Evolutionary conservation across 164 flowering plant genomes (phyloP), one percentile per base, ranked within the genome.

Genomic region (Magnolia kwangsiensis): DNA sequence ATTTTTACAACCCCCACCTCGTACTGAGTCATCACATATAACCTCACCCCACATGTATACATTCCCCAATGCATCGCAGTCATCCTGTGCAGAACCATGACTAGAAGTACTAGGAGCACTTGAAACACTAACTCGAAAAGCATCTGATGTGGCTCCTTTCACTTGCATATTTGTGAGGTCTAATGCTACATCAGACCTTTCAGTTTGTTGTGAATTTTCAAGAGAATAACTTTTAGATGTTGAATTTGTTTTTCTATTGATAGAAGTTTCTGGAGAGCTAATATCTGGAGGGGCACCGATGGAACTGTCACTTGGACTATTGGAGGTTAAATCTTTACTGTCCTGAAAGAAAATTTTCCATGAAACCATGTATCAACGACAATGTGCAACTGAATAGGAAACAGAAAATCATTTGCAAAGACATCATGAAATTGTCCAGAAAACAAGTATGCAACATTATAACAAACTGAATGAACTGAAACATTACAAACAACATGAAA

Each of bases 71-170:
- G 86, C 86, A 79, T 84, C 86, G 75, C 81, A 84, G 75, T 84
- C 84, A 74, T 81, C 84, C 73, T 77, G 86, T 27, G 84, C 82
- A 73, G 85, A 83, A 65, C 86, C 82, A 73, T 81, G 86, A 76
- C 84, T 83, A 63, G 86, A 84, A 31, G 86, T 79, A 77, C 86
- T 84, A 19, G 84, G 84, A 21, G 84, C 86, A 81, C 86, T 84
- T 75, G 86, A 84, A 71, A 84, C 86, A 79, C 86, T 84, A 66
- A 84, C 86, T 23, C 86, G 82, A 64, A 79, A 81, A 75, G 73
- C 79, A 71, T 84, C 86, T 73, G 82, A 84, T 73, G 69, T 49
- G 49, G 78, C 78, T 81, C 86, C 86, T 84, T 79, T 84, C 31
- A 74, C 77, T 80, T 84, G 86, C 86, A 84, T 84, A 78, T 80